These are phyloP conservation scores for Pneumocystis jirovecii DNA, from an alignment of 1,139 yeast species.

Conservation along the genomic window DNA sequence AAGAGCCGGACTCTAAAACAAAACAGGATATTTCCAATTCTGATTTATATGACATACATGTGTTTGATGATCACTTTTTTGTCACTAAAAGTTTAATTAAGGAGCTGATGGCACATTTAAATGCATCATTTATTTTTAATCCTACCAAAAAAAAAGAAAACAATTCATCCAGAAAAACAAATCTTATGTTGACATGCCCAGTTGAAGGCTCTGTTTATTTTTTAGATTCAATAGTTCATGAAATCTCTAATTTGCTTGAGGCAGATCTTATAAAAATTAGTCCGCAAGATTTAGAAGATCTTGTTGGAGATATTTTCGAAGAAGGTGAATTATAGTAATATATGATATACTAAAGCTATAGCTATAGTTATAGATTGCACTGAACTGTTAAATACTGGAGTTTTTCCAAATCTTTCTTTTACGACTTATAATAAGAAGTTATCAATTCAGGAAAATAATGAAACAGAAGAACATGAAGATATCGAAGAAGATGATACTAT, in stretches of 20 bases:
- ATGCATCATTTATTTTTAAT: background rate
- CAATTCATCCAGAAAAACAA: background rate
- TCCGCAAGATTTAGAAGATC: slow-evolving; percentile 1
- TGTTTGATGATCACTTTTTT: background rate
- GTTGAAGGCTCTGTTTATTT: background rate
- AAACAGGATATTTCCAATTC: background rate
- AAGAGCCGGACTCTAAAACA: background rate
- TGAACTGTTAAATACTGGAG: background rate
- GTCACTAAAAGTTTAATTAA: background rate
- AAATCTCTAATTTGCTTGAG: background rate
- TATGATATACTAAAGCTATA: background rate
- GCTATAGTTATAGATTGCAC: background rate
- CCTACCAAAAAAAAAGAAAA: background rate
- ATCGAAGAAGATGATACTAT: background rate
- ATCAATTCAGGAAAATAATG: background rate
- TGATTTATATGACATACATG: background rate
- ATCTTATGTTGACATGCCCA: background rate
- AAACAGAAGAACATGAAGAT: background rate
- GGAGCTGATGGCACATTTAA: background rate
- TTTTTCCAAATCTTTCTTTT: background rate
- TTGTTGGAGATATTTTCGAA: background rate
- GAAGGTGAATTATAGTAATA: background rate
- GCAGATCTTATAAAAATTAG: slow-evolving; percentile 1
- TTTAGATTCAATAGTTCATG: background rate
- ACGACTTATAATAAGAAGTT: background rate